Evolutionary conservation across 2,329 filamentous ascomycete genomes (phyloP).

Genomic region (Colletotrichum shisoi): DNA sequence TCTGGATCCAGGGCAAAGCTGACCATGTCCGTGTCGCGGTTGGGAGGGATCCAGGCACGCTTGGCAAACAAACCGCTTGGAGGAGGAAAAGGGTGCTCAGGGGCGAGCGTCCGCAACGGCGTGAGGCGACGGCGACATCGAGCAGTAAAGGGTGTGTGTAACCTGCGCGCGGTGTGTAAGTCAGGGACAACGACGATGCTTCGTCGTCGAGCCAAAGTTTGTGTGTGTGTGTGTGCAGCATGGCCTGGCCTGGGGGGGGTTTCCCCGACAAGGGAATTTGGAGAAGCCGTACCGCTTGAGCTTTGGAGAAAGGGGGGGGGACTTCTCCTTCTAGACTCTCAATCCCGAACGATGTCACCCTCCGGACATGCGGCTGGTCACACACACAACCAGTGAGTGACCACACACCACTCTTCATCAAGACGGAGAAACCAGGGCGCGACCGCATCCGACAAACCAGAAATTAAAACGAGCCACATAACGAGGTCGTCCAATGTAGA

Average conservation of each 20-base stretch:
- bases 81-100: not conserved
- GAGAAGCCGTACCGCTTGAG: slow-evolving; percentile 11
- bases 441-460: slow-evolving; percentile 16
- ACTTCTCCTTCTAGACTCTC: slow-evolving; percentile 5
- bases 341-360: slow-evolving; percentile 34
- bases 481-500: slow-evolving; percentile 23
- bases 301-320: slow-evolving; percentile 12
- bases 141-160: not conserved
- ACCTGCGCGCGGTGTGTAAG: not conserved
- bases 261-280: slow-evolving; percentile 24
- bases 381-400: slow-evolving; percentile 6
- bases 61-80: not conserved
- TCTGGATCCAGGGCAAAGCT: slow-evolving; percentile 11
- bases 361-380: slow-evolving; percentile 32
- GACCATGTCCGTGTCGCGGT: not conserved
- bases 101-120: not conserved
- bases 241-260: not conserved
- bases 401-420: not conserved
- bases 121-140: not conserved
- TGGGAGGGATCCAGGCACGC: not conserved
- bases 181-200: slow-evolving; percentile 25
- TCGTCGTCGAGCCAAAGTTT: slow-evolving; percentile 38
- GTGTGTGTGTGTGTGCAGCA: not conserved
- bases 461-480: not conserved
- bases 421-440: slow-evolving; percentile 25